A percentile compares a stretch with the other conserved stretches of the same genome.
phyloP scores from a whole-genome alignment of 768 basidiomycete species.

The Mycena vulgaris region DNA sequence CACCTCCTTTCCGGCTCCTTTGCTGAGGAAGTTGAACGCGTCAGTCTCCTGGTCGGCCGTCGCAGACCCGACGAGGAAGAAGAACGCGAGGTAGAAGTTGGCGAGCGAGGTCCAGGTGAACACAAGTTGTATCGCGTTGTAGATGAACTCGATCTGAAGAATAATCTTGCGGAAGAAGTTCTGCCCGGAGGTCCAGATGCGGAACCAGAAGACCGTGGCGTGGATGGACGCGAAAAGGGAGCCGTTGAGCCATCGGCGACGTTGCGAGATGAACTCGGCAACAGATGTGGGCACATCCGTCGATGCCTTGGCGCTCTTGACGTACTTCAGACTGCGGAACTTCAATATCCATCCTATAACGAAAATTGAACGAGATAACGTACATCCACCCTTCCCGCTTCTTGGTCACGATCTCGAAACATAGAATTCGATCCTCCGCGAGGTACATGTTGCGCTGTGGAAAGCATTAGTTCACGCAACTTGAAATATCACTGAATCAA shows the following conservation, averaged over 20 bases:
- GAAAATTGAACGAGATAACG: slow-evolving; percentile 49
- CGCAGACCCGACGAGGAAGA: slow-evolving; percentile 90
- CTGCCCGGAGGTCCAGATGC: slow-evolving; percentile 95
- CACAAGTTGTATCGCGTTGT: slow-evolving; percentile 89
- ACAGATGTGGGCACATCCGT: slow-evolving; percentile 96
- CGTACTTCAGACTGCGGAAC: slow-evolving; percentile 72
- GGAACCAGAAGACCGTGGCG: slow-evolving; percentile 90
- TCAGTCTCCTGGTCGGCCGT: slow-evolving; percentile 68
- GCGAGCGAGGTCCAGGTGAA: slow-evolving; percentile 97
- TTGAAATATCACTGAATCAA: not conserved
- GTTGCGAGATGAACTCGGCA: slow-evolving; percentile 95
- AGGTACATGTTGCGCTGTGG: slow-evolving; percentile 91
- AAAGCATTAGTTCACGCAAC: not conserved
- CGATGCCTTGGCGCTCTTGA: slow-evolving; percentile 94
- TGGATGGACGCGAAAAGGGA: slow-evolving; percentile 95
- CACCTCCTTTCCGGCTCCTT: slow-evolving; percentile 77
- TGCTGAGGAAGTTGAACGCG: slow-evolving; percentile 87
- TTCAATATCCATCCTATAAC: not conserved
- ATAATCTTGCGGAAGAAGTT: slow-evolving; percentile 86
- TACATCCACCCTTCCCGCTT: slow-evolving; percentile 88
- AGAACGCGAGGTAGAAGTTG: slow-evolving; percentile 96
- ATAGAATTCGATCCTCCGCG: slow-evolving; percentile 91
- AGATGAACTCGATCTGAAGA: slow-evolving; percentile 90
- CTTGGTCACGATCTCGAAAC: slow-evolving; percentile 95
- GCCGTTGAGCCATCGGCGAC: slow-evolving; percentile 91